These are phyloP conservation scores for Penicillium paradoxum DNA, from an alignment of 495 filamentous ascomycete species.

Conservation along the genomic window DNA sequence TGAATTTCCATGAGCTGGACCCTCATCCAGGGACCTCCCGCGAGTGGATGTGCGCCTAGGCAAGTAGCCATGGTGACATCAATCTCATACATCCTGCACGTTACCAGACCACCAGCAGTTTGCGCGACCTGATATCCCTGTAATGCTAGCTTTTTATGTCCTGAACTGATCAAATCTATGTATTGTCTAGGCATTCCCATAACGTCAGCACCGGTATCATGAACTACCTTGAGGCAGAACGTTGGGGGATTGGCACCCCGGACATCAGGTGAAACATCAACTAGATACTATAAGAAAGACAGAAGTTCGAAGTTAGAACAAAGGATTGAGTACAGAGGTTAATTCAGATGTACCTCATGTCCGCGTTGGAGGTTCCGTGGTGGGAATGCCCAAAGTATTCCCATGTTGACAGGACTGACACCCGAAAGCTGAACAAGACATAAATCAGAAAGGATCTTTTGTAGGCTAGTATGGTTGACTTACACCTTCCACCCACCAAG, in stretches of 20 bases:
- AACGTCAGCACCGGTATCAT: conserved; percentile 1
- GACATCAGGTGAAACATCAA: background rate
- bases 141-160: background rate
- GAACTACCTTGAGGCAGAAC: background rate
- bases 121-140: background rate
- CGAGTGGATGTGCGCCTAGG: background rate
- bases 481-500: conserved; percentile 4
- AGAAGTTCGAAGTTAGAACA: too few species aligned
- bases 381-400: background rate
- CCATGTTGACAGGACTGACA: background rate
- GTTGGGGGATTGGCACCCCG: too few species aligned
- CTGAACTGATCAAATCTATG: background rate
- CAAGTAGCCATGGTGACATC: background rate
- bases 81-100: background rate
- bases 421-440: background rate
- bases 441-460: background rate
- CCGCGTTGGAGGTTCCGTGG: background rate
- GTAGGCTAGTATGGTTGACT: background rate
- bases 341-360: background rate
- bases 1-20: background rate
- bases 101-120: too few species aligned
- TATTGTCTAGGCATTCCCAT: background rate
- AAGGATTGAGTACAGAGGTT: background rate
- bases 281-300: background rate
- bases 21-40: background rate